Evolutionary conservation across 2,329 filamentous ascomycete genomes (phyloP).

Genomic region (Fusarium cicatricum): DNA sequence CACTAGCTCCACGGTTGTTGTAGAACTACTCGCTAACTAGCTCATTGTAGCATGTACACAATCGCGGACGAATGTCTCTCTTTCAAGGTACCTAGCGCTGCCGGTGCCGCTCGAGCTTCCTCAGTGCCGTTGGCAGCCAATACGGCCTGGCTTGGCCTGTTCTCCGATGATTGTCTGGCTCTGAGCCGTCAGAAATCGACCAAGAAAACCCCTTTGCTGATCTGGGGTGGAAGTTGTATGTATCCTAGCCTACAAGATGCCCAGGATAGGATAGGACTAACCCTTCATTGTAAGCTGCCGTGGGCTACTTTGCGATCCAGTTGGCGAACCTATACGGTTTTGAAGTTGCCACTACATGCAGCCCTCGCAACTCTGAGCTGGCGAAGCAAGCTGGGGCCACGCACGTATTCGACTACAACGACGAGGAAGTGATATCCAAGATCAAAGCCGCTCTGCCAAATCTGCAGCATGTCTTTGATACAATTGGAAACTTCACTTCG

Average conservation of each 20-base stretch:
- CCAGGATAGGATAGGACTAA: neutral
- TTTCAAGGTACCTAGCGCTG: slow-evolving; percentile 46
- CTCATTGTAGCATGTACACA: slow-evolving; percentile 43
- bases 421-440: slow-evolving; percentile 45
- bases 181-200: slow-evolving; percentile 28
- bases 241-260: accelerated
- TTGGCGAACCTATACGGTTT: slow-evolving; percentile 44
- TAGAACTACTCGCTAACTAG: neutral
- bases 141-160: slow-evolving; percentile 51
- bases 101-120: slow-evolving; percentile 41
- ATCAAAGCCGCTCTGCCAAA: slow-evolving; percentile 44
- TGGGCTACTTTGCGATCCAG: slow-evolving; percentile 42
- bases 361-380: slow-evolving; percentile 42
- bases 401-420: slow-evolving; percentile 52
- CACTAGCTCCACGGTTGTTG: accelerated
- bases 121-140: slow-evolving; percentile 49
- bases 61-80: slow-evolving; percentile 51
- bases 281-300: slow-evolving; percentile 1
- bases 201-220: slow-evolving; percentile 39
- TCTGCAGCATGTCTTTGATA: slow-evolving; percentile 51
- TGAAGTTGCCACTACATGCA: slow-evolving; percentile 47
- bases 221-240: slow-evolving; percentile 53
- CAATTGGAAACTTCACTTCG: slow-evolving; percentile 49
- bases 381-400: slow-evolving; percentile 44
- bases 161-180: slow-evolving; percentile 46